A percentile compares a stretch with the other conserved stretches of the same genome.
phyloP scores from a whole-genome alignment of 139 green algal genomes.

The Chlamydomonas sp. region DNA sequence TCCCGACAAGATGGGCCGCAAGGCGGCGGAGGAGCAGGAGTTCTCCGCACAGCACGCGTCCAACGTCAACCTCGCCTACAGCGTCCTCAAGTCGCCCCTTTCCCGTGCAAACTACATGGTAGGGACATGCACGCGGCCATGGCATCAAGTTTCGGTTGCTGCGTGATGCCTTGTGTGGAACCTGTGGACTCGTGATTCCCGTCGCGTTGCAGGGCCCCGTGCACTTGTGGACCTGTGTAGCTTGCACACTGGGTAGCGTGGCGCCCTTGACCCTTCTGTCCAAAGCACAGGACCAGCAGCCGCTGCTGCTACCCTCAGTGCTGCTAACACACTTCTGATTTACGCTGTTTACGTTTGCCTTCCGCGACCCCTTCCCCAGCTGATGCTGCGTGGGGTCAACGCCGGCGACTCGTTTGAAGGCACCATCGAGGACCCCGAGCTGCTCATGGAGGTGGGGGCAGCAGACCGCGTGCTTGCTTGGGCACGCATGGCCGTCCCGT shows the following conservation, averaged over 20 bases:
- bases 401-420: conserved; percentile 47
- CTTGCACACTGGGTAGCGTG: too few species aligned
- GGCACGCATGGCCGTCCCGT: background rate
- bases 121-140: background rate
- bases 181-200: too few species aligned
- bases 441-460: conserved; percentile 68
- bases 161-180: too few species aligned
- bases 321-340: too few species aligned
- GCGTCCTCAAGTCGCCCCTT: conserved; percentile 67
- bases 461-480: background rate
- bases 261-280: too few species aligned
- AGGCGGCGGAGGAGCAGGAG: conserved; percentile 57
- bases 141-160: too few species aligned
- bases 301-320: too few species aligned
- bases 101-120: conserved; percentile 75
- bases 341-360: background rate
- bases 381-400: conserved; percentile 46
- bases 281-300: too few species aligned
- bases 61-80: conserved; percentile 75
- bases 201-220: too few species aligned
- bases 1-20: conserved; percentile 67
- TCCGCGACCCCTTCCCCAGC: conserved; percentile 41
- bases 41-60: conserved; percentile 67
- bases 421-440: conserved; percentile 68
- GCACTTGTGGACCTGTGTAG: too few species aligned